Conservation (phyloP, 345 rosid species). For the Geranium rotundifolium region DNA sequence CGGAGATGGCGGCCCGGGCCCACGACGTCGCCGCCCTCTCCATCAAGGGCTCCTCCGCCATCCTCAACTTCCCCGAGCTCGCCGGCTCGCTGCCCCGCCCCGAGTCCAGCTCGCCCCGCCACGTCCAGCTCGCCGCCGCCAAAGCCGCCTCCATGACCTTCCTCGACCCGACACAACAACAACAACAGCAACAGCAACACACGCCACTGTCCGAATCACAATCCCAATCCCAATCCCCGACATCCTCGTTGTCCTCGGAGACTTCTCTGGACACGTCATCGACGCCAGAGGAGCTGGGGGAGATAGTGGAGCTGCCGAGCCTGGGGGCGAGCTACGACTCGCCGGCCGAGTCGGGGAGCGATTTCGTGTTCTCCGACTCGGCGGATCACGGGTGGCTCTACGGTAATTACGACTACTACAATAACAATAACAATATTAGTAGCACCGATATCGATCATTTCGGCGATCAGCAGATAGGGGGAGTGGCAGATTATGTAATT, state of each 20-base stretch:
- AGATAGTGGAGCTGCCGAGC: conserved; percentile 34
- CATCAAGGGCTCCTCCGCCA: conserved; percentile 40
- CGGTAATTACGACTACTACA: not conserved
- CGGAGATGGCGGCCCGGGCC: conserved; percentile 65
- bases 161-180: not conserved
- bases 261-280: not conserved
- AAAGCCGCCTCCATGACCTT: conserved; percentile 41
- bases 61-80: conserved; percentile 47
- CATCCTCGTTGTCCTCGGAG: not conserved
- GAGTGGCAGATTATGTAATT: conserved; percentile 6
- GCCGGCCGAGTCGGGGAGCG: not conserved
- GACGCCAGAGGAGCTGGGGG: conserved; percentile 17
- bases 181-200: too few relatives aligned
- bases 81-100: conserved; percentile 37
- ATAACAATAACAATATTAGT: too few relatives aligned
- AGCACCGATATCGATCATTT: not conserved
- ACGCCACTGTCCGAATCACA: conserved; percentile 8
- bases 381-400: conserved; percentile 4
- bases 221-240: not conserved
- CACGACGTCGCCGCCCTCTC: conserved; percentile 48
- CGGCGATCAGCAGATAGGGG: not conserved
- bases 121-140: conserved; percentile 45
- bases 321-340: conserved; percentile 15
- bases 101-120: conserved; percentile 28
- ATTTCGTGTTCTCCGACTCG: conserved; percentile 8